Conservation (phyloP, 2,329 filamentous ascomycete species). For the Fusarium sp. region DNA sequence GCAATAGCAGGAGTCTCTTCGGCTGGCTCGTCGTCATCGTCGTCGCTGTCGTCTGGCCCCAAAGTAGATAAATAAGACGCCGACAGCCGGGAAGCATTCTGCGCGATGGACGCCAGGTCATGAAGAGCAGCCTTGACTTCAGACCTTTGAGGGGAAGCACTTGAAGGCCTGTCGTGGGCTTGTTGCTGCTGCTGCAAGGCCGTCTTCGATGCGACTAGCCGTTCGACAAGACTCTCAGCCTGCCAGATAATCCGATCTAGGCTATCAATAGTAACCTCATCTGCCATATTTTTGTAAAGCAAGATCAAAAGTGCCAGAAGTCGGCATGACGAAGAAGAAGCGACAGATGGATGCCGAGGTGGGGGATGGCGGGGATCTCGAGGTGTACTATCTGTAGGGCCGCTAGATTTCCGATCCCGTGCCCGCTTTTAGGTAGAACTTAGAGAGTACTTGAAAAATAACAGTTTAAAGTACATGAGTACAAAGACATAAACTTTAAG, state of each 20-base stretch:
- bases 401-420: too few species aligned
- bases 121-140: constrained; percentile 1
- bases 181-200: neutral
- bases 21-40: too few species aligned
- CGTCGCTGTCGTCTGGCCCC: neutral
- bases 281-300: neutral
- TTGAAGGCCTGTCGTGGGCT: too few species aligned
- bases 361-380: too few species aligned
- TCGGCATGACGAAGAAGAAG: too few species aligned
- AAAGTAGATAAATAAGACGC: neutral
- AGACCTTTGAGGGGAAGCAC: neutral
- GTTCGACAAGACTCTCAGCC: neutral
- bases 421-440: too few species aligned
- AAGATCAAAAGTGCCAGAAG: too few species aligned
- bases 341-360: too few species aligned
- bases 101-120: neutral
- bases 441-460: too few species aligned
- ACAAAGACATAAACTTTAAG: too few species aligned
- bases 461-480: too few species aligned
- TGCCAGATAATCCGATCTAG: neutral
- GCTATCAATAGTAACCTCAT: neutral
- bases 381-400: too few species aligned
- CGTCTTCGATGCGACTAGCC: neutral
- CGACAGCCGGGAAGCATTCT: neutral
- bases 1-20: neutral